A percentile compares a stretch with the other conserved stretches of the same genome.
These are phyloP conservation scores for Xylaria bambusicola DNA, from an alignment of 495 filamentous ascomycete species.

Conservation along the genomic window DNA sequence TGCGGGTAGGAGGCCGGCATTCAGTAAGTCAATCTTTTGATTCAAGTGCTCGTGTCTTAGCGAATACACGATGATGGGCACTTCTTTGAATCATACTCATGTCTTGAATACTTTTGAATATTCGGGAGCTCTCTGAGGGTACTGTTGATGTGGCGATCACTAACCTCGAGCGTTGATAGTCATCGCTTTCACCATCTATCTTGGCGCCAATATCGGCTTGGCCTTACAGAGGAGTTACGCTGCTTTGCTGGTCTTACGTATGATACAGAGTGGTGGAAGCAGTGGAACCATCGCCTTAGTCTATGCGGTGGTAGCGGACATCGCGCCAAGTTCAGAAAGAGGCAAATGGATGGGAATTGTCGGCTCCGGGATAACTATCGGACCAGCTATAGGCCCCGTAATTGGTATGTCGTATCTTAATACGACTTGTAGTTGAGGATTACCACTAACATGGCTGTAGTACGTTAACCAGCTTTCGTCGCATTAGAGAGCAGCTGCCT, in stretches of 20 bases:
- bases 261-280: slow-evolving; percentile 63
- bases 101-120: too few species aligned
- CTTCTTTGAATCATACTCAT: too few species aligned
- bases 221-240: slow-evolving; percentile 62
- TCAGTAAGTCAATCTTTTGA: slow-evolving; percentile 25
- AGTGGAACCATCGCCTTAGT: slow-evolving; percentile 59
- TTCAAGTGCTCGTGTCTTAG: too few species aligned
- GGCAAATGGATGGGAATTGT: slow-evolving; percentile 62
- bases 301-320: slow-evolving; percentile 63
- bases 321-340: slow-evolving; percentile 58
- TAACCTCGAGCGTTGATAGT: slow-evolving; percentile 23
- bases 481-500: neutral
- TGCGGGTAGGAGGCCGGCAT: slow-evolving; percentile 60
- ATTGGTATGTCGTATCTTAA: slow-evolving; percentile 39
- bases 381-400: slow-evolving; percentile 60
- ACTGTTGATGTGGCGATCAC: too few species aligned
- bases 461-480: slow-evolving; percentile 9
- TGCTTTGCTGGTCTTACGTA: slow-evolving; percentile 61
- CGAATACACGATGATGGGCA: too few species aligned
- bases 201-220: slow-evolving; percentile 64
- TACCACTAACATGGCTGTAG: slow-evolving; percentile 3
- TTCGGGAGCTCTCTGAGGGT: too few species aligned
- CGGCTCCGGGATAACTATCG: slow-evolving; percentile 52
- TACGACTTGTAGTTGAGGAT: neutral
- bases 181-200: slow-evolving; percentile 58